These are phyloP conservation scores for Talaromyces sp. DNA, from an alignment of 2,329 filamentous ascomycete genomes.

Conservation along the genomic window DNA sequence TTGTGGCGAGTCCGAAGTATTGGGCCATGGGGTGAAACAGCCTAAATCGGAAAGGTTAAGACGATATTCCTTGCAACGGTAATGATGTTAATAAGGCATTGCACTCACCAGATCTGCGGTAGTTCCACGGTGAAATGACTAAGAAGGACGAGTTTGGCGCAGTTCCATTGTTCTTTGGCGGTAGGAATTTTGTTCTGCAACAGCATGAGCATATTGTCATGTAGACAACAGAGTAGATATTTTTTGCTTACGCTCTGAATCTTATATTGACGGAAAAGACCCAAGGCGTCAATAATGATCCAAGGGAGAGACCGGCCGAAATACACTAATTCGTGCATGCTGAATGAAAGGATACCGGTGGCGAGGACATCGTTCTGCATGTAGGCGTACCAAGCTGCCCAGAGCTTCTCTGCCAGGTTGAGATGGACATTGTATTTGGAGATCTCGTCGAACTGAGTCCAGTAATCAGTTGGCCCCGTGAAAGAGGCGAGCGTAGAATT, in stretches of 20 bases:
- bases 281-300: conserved; percentile 84
- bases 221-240: neutral
- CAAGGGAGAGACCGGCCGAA: conserved; percentile 88
- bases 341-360: conserved; percentile 95
- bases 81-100: neutral
- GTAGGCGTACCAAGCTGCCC: conserved; percentile 95
- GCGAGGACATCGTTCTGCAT: conserved; percentile 97
- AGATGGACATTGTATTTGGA: conserved; percentile 74
- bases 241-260: conserved; percentile 64
- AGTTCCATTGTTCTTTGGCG: conserved; percentile 89
- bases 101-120: conserved; percentile 78
- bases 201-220: neutral
- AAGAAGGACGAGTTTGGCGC: conserved; percentile 84
- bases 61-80: too few relatives aligned
- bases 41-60: conserved; percentile 22
- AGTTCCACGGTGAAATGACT: conserved; percentile 97
- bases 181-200: conserved; percentile 75
- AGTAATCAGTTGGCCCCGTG: conserved; percentile 51
- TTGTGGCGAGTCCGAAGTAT: conserved; percentile 81
- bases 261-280: conserved; percentile 88
- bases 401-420: conserved; percentile 79
- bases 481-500: conserved; percentile 40
- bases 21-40: conserved; percentile 96
- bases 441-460: conserved; percentile 60
- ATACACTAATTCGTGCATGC: conserved; percentile 91